phyloP scores from a whole-genome alignment of 371 early-diverging fungal species.

The Apophysomyces sp. region DNA sequence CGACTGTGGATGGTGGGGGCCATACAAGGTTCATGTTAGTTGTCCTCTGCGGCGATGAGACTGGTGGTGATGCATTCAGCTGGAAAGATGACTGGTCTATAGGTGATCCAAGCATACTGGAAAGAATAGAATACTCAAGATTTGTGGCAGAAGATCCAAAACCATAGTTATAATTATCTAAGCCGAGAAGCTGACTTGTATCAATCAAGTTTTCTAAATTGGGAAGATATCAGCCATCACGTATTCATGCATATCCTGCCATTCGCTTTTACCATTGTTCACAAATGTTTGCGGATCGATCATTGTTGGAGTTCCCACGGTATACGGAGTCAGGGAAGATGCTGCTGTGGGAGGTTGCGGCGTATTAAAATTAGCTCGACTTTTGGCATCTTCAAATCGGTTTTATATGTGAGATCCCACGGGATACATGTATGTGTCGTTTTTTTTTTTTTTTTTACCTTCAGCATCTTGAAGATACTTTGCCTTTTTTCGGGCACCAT shows the following conservation, averaged over 20 bases:
- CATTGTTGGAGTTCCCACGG: not conserved
- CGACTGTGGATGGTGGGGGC: not conserved
- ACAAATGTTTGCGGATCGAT: slow-evolving; percentile 5
- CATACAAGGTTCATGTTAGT: not conserved
- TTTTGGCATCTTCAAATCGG: not conserved
- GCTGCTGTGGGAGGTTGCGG: not conserved
- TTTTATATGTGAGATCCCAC: not conserved
- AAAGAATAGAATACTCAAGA: slow-evolving; percentile 85
- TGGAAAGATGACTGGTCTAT: slow-evolving; percentile 9
- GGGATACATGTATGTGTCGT: not conserved
- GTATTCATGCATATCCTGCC: not conserved
- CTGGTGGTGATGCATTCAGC: slow-evolving; percentile 11
- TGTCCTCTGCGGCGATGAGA: not conserved
- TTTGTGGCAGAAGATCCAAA: slow-evolving; percentile 87
- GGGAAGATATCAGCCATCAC: not conserved
- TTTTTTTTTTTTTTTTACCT: slow-evolving; percentile 13
- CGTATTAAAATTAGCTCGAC: not conserved
- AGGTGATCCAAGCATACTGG: slow-evolving; percentile 72
- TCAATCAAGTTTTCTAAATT: slow-evolving; percentile 10
- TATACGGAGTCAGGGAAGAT: not conserved
- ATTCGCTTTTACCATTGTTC: slow-evolving; percentile 4
- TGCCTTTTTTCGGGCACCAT: slow-evolving; percentile 49
- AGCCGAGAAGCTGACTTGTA: slow-evolving; percentile 24
- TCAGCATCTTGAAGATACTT: slow-evolving; percentile 74
- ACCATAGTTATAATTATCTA: slow-evolving; percentile 40